Base-by-base conservation (phyloP, 768 basidiomycete genomes). In the Rubroboletus pulcherrimus region DNA sequence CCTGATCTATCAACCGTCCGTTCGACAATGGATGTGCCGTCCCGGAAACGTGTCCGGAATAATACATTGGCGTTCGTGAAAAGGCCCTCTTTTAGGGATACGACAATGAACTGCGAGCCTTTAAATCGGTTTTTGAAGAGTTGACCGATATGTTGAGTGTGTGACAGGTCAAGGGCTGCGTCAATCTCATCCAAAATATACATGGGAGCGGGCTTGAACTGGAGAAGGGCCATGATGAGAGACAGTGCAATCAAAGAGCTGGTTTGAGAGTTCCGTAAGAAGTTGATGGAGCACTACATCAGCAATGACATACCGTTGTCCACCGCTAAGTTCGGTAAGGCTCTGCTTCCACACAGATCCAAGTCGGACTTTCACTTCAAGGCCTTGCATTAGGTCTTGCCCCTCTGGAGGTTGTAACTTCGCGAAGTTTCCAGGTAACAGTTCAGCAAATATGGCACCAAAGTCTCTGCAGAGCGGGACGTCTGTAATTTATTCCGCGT, bases 141-240 rank as follows among this genome's bases (percentile, higher is more conserved):
- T 61, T 93, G 92, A 31, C 96, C 97, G 56, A 99, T 98, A 71
- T 99, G 93, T 65, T 98, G 94, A 2, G 93, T 96, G 63, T 96
- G 93, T 30, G 93, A 95, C 12, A 98, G 76, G 73, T 99, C 97
- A 29, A 98, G 81, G 8, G 96, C 96, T 0, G 97, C 95, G 71
- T 98, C 97, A 59, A 99, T 96, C 73, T 99, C 97, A 74, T 99
- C 97, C 9, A 99, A 82, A 68, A 99, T 99, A 72, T 98, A 98
- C 93, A 98, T 94, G 3, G 94, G 96, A 15, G 96, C 95, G 8
- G 96, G 95, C 67, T 98, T 98, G 81, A 98, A 98, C 70, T 98
- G 94, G n/a, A 98, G 84, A 17, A 99, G 83, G 0, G 97, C 90
- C 94, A 99, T 96, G 76, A 98, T 98, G 38, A 99, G 80, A 12